Base-by-base conservation (phyloP, 2,329 filamentous ascomycete genomes). In the Thielaviopsis euricoi region DNA sequence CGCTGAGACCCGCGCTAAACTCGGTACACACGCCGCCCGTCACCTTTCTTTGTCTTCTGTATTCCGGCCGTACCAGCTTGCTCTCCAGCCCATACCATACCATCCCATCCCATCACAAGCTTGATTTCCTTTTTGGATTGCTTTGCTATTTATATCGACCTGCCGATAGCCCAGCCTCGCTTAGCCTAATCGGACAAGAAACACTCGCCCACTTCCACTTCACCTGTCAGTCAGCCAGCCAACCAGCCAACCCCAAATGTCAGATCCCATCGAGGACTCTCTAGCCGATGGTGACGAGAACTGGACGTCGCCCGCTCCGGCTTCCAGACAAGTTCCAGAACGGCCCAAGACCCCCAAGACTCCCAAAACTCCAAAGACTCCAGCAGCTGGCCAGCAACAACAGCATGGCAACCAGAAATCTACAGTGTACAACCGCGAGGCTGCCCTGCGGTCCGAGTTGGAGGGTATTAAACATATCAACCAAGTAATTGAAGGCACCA, bases 401-500 rank as follows among this genome's bases (percentile, higher is more conserved):
- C 52, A 21, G 17, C 23, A 49, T 29, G 62, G 60, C 75, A 76
- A 49, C 71, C 76, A 54, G 61, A 56, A 51, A 57, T 61, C 37
- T 5, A 5, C 58, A 48, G 66, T 56, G 52, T 69, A 67, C 62
- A 71, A 72, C 56, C 72, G 69, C 52, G 88, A 95, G 62, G 81
- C 81, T 1, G 79, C 81, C 15, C 74, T 98, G 64, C 83, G 80
- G 17, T 82, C 79, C 58, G 93, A 98, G 71, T 74, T 97, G 26
- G 83, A 89, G 62, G 86, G 84, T 53, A 83, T 98, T 33, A 82
- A 85, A 60, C 85, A 85, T 64, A 87, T 97, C 67, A 98, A 98
- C 70, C 79, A 83, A 64, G 85, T 89, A 48, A 87, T 98, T 61
- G 89, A 96, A 68, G 81, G 80, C 22, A 81, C 90, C 26, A 78